A percentile compares a stretch with the other conserved stretches of the same genome.
Conservation (phyloP, 805 yeast genomes). For the Lachancea waltii region DNA sequence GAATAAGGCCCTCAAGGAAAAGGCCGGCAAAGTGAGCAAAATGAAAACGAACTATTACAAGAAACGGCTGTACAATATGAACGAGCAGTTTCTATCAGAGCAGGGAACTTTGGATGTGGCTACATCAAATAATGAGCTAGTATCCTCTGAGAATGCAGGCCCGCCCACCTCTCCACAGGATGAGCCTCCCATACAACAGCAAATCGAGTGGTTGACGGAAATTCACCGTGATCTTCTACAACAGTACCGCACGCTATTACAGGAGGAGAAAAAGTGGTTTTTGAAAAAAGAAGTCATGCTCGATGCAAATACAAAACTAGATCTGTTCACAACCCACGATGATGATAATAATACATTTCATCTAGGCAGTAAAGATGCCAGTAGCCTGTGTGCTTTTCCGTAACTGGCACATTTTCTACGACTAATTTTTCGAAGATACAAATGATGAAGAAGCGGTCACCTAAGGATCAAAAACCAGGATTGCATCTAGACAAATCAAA, state of each 20-base stretch:
- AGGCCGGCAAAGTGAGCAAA: constrained; percentile 10
- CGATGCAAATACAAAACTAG: constrained; percentile 31
- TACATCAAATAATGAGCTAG: neutral
- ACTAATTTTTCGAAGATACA: too few relatives aligned
- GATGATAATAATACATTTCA: neutral
- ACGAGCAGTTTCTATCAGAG: constrained; percentile 22
- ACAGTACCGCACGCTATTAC: constrained; percentile 18
- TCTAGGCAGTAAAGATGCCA: constrained; percentile 1
- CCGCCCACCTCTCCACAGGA: neutral
- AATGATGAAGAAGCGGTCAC: too few relatives aligned
- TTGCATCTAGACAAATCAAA: too few relatives aligned
- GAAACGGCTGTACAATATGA: constrained; percentile 22
- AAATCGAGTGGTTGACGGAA: constrained; percentile 15
- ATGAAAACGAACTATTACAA: constrained; percentile 18
- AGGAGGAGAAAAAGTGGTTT: constrained; percentile 30
- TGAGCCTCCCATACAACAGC: constrained; percentile 1
- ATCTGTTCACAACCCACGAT: constrained; percentile 25
- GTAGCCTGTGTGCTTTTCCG: constrained; percentile 5
- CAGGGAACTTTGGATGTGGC: constrained; percentile 9
- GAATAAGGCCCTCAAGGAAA: constrained; percentile 6
- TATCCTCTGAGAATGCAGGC: neutral
- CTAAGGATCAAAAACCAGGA: too few relatives aligned
- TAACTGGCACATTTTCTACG: too few relatives aligned
- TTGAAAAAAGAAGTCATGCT: constrained; percentile 26
- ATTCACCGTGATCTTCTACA: constrained; percentile 17